Percentiles rank a stretch among this genome's conserved stretches.
Evolutionary conservation across 371 early-diverging fungal species (phyloP).

Genomic region (Funneliformis caledonium): DNA sequence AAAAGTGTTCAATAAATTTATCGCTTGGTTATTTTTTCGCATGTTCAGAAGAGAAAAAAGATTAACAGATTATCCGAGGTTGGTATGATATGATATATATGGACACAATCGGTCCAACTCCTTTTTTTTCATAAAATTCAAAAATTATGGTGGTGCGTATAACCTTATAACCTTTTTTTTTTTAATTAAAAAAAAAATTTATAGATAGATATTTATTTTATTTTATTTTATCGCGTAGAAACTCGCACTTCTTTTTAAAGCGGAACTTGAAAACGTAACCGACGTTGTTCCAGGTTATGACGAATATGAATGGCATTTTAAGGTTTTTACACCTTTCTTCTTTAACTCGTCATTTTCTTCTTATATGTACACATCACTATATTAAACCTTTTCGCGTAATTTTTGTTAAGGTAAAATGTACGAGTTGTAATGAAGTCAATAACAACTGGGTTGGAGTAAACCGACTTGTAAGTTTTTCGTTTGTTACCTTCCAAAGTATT

Average conservation of each 20-base stretch:
- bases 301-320: slow-evolving; percentile 75
- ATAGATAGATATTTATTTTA: neutral
- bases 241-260: slow-evolving; percentile 63
- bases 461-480: slow-evolving; percentile 53
- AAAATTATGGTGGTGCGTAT: neutral
- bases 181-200: too few relatives aligned
- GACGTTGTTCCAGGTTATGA: slow-evolving; percentile 60
- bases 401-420: slow-evolving; percentile 70
- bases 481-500: neutral
- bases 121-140: too few relatives aligned
- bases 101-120: neutral
- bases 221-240: slow-evolving; percentile 2
- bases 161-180: too few relatives aligned
- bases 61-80: neutral
- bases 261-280: slow-evolving; percentile 78
- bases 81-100: neutral
- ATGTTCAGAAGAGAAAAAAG: neutral
- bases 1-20: neutral
- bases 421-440: slow-evolving; percentile 80
- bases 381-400: neutral
- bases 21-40: slow-evolving; percentile 6
- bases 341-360: neutral
- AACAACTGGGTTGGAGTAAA: slow-evolving; percentile 79
- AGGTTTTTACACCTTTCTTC: slow-evolving; percentile 49
- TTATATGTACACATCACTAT: neutral